These are phyloP conservation scores for Aureobasidium mangrovei DNA, from an alignment of 2,329 filamentous ascomycete species.

Conservation along the genomic window DNA sequence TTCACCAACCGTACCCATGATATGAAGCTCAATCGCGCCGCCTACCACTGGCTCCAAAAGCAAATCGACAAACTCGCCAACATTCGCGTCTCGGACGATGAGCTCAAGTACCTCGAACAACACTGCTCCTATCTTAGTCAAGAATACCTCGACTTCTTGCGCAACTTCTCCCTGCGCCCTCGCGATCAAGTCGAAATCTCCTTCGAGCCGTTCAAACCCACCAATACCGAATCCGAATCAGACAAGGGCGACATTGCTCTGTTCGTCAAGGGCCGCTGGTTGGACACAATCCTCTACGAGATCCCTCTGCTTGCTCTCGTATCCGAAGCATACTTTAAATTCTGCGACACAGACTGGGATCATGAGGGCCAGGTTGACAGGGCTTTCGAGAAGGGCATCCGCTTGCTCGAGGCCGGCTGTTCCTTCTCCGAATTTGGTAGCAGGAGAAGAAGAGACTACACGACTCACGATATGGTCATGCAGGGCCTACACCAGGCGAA, in stretches of 20 bases:
- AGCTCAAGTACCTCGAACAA: slow-evolving; percentile 67
- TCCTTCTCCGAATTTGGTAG: slow-evolving; percentile 92
- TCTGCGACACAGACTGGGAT: slow-evolving; percentile 87
- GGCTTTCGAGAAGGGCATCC: slow-evolving; percentile 71
- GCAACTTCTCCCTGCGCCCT: slow-evolving; percentile 71
- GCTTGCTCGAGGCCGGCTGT: slow-evolving; percentile 72
- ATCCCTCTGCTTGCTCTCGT: slow-evolving; percentile 87
- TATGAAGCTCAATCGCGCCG: slow-evolving; percentile 77
- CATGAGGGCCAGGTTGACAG: slow-evolving; percentile 79
- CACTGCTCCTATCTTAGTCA: slow-evolving; percentile 73
- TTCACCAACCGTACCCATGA: slow-evolving; percentile 94
- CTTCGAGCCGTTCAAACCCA: slow-evolving; percentile 45
- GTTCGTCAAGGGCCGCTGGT: slow-evolving; percentile 72
- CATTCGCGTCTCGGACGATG: slow-evolving; percentile 68
- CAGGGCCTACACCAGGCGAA: slow-evolving; percentile 73
- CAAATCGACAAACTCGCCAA: slow-evolving; percentile 81
- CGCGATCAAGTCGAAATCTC: slow-evolving; percentile 66
- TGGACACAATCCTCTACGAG: slow-evolving; percentile 95
- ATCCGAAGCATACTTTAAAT: slow-evolving; percentile 95
- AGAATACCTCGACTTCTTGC: slow-evolving; percentile 72
- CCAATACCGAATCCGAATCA: slow-evolving; percentile 39
- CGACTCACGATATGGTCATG: slow-evolving; percentile 88
- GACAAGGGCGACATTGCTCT: slow-evolving; percentile 69
- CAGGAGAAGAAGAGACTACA: slow-evolving; percentile 79
- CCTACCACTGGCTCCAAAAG: slow-evolving; percentile 74